These are phyloP conservation scores for Sporothrix schenckii DNA, from an alignment of 2,329 filamentous ascomycete genomes.

Conservation along the genomic window DNA sequence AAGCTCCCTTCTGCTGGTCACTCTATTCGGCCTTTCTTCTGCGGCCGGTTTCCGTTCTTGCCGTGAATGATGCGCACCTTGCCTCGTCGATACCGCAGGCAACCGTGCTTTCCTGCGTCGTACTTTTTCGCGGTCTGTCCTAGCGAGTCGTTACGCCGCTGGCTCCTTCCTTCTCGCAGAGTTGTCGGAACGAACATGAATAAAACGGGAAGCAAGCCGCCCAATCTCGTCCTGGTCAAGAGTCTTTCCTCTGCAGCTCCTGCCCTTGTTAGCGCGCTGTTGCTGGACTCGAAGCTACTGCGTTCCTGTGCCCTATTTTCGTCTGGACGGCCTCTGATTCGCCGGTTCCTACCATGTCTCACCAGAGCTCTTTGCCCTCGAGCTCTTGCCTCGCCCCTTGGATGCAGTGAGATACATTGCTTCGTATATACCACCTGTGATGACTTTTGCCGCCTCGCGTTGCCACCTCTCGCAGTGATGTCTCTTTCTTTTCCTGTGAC, in stretches of 20 bases:
- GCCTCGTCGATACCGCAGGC: conserved; percentile 15
- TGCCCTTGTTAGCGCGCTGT: conserved; percentile 15
- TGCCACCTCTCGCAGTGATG: background rate
- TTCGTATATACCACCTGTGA: background rate
- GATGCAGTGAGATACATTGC: background rate
- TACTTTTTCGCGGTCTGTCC: background rate
- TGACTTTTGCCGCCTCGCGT: too few relatives aligned
- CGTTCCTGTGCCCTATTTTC: conserved; percentile 14
- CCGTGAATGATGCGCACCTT: background rate
- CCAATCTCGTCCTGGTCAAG: conserved; percentile 19
- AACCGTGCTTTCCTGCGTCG: conserved; percentile 3
- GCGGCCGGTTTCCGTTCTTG: background rate
- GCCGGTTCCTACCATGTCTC: background rate
- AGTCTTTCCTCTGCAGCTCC: conserved; percentile 8
- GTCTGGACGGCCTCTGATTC: conserved; percentile 13
- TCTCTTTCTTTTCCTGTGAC: conserved; percentile 18
- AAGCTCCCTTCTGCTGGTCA: background rate
- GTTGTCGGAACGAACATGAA: background rate
- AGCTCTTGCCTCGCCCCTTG: background rate
- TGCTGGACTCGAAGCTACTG: conserved; percentile 15
- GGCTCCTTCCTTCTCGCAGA: background rate
- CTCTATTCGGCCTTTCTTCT: background rate
- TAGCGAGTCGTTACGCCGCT: background rate
- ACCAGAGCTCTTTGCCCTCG: conserved; percentile 4
- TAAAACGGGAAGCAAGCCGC: background rate